Percentiles rank a stretch among this genome's conserved stretches.
These are phyloP conservation scores for Ampelomyces quisqualis DNA, from an alignment of 2,329 filamentous ascomycete genomes.

Conservation along the genomic window DNA sequence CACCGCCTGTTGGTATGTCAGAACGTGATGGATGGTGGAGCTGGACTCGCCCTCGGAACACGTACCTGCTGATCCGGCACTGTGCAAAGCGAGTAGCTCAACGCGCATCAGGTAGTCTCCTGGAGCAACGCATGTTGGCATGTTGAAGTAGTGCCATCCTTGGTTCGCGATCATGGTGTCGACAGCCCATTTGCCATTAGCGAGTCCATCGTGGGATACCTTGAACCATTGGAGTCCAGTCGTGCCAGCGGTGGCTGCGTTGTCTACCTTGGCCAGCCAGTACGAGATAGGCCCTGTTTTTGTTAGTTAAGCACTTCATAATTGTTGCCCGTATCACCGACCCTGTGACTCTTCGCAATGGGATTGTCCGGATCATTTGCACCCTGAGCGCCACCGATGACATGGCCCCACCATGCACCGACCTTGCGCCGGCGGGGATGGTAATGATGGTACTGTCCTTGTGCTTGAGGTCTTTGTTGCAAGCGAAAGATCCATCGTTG, in stretches of 20 bases:
- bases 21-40: neutral
- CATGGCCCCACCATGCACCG: constrained; percentile 51
- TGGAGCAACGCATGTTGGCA: constrained; percentile 34
- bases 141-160: constrained; percentile 46
- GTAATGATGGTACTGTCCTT: constrained; percentile 46
- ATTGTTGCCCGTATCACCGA: constrained; percentile 27
- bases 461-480: constrained; percentile 44
- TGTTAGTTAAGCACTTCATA: neutral
- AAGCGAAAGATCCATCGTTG: constrained; percentile 46
- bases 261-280: constrained; percentile 38
- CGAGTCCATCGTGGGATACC: constrained; percentile 40
- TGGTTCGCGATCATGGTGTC: constrained; percentile 49
- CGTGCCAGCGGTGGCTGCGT: constrained; percentile 35
- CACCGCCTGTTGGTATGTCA: constrained; percentile 3
- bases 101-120: constrained; percentile 44
- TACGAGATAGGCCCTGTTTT: constrained; percentile 18
- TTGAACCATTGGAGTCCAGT: constrained; percentile 43
- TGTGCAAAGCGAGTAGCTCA: constrained; percentile 47
- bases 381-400: constrained; percentile 54
- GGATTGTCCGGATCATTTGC: constrained; percentile 52
- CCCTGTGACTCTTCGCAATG: constrained; percentile 51
- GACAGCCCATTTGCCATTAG: constrained; percentile 48
- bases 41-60: too few species aligned
- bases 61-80: constrained; percentile 19
- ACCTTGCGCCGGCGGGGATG: constrained; percentile 53